Evolutionary conservation across 2,329 filamentous ascomycete species (phyloP), one percentile per base, ranked within the genome.

Genomic region (Fusarium sp.): DNA sequence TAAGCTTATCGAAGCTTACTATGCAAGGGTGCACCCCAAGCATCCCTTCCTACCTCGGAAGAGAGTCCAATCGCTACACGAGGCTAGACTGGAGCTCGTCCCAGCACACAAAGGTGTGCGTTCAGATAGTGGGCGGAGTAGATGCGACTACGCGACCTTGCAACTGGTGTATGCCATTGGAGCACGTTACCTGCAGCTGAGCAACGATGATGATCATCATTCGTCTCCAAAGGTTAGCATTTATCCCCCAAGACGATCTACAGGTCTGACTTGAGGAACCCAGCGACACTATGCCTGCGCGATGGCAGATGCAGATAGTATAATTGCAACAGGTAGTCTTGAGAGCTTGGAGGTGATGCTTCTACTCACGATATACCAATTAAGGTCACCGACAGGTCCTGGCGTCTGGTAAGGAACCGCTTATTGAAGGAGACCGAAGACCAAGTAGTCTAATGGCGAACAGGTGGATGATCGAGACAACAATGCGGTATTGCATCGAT

Each of bases 381-480:
- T 62, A 10, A 64, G 61, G 31, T 64, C 61, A 1, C 44, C 36
- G 5, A 48, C 44, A n/a, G 61, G 44, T 3, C 55, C 44, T 26
- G 33, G 55, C 1, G 55, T 61, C 9, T 64, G 61, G 55, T 61
- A 18, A 64, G 31, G n/a, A n/a, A n/a, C n/a, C 3, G 7, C 28
- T 8, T 31, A 33, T 33, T 33, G 31, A 5, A 2, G 31, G 31
- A 33, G 12, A 33, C 4, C 13, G 11, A 33, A 33, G 13, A 13
- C 4, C 33, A 1, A 33, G 4, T 3, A 48, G 0, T 14, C 28
- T 63, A 51, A 61, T 10, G 2, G 1, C 0, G 1, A 31, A 12
- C 7, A 64, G 61, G 61, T 64, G 55, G 61, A 61, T 64, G 61
- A 44, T 49, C 5, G 61, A 64, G 20, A 61, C 24, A 18, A 31